A percentile compares a stretch with the other conserved stretches of the same genome.
These are phyloP conservation scores for Penicillium silybi DNA, from an alignment of 495 filamentous ascomycete genomes.

Conservation along the genomic window DNA sequence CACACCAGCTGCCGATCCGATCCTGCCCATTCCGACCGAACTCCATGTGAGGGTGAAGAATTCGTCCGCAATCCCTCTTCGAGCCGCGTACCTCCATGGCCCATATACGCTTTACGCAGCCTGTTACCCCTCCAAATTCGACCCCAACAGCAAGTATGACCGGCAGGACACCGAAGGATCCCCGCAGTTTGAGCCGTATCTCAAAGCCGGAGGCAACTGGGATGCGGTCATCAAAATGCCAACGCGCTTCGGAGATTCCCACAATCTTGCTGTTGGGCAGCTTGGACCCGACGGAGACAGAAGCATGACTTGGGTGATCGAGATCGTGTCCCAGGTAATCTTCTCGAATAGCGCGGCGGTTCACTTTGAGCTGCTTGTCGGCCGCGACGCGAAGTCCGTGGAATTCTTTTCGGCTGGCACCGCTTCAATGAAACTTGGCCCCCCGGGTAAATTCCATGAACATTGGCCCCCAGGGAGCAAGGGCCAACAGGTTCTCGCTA, in stretches of 20 bases:
- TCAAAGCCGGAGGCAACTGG: conserved; percentile 90
- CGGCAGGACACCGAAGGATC: conserved; percentile 57
- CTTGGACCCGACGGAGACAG: conserved; percentile 26
- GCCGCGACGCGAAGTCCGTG: conserved; percentile 78
- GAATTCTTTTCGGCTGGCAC: conserved; percentile 54
- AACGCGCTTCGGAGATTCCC: conserved; percentile 40
- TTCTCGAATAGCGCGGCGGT: conserved; percentile 86
- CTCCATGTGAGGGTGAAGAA: conserved; percentile 87
- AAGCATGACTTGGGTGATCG: conserved; percentile 81
- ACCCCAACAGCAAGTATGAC: conserved; percentile 70
- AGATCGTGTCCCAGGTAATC: conserved; percentile 85
- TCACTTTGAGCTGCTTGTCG: conserved; percentile 83
- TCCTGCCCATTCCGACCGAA: conserved; percentile 73
- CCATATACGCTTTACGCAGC: conserved; percentile 88
- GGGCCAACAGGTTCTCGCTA: conserved; percentile 46
- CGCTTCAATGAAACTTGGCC: conserved; percentile 41
- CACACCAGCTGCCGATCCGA: conserved; percentile 79
- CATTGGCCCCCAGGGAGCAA: conserved; percentile 51
- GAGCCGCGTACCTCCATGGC: conserved; percentile 93
- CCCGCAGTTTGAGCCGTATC: conserved; percentile 89
- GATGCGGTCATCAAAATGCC: conserved; percentile 73
- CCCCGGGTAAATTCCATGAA: conserved; percentile 69
- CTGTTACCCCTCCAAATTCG: conserved; percentile 74
- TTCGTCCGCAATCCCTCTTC: conserved; percentile 81
- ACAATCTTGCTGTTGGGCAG: conserved; percentile 17